Base-by-base conservation (phyloP, 2,329 filamentous ascomycete species). In the Paecilomyces sp. region DNA sequence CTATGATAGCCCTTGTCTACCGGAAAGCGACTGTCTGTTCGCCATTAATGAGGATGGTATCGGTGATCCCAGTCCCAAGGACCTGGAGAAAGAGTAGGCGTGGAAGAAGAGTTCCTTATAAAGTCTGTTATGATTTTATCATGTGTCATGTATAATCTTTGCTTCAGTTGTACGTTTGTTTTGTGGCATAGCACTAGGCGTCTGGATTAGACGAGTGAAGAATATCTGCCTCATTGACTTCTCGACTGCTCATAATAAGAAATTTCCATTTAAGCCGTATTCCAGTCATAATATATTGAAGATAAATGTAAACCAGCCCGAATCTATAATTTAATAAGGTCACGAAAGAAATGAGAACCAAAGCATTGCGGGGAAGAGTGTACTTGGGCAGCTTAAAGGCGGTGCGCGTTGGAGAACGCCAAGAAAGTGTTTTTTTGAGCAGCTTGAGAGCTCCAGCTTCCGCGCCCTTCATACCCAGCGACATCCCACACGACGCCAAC, bases 21-120 rank as follows among this genome's bases (percentile, higher is more conserved):
- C 94, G 0, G 94, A 99, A 78, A 95, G 91, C 68, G 95, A 99
- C 75, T 96, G 91, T 71, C 78, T 97, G 67, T 99, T 99, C 77
- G 93, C 94, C 54, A 99, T 99, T 73, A 91, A 91, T 60, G 95
- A 97, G 76, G 92, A 97, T 73, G 94, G 94, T 52, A 99, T 99
- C 70, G 91, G 91, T 30, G 94, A 99, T 73, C 94, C 94, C 53
- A 90, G 88, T 61, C 93, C 94, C 54, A 99, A 99, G 81, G 94
- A 99, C 70, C 76, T 93, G 73, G 93, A 97, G 72, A 96, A 95
- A 77, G 89, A 91, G 59, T 85, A 75, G 68, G 55, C 25, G 34
- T 30, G 11, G 33, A 11, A 55, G n/a, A 13, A 28, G 25, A 28
- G 25, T 3, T 6, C 6, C 2, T 28, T 28, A 22, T 22, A 15